A percentile compares a stretch with the other conserved stretches of the same genome.
These are phyloP conservation scores for Aspergillus sp. DNA, from an alignment of 2,329 filamentous ascomycete species.

Conservation along the genomic window DNA sequence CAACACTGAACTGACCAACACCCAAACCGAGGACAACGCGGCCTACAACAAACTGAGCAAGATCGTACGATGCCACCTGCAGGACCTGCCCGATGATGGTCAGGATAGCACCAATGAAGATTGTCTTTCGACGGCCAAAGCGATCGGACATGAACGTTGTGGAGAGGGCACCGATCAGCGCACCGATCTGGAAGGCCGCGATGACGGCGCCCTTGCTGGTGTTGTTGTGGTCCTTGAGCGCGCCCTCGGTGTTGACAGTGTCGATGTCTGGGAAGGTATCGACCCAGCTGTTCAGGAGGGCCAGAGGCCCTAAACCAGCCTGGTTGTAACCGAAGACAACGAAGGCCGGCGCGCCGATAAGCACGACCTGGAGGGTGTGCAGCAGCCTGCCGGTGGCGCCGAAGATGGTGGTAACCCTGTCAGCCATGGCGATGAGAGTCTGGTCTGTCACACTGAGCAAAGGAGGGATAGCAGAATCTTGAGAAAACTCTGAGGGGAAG, in stretches of 20 bases:
- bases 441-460: too few species aligned
- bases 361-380: constrained; percentile 21
- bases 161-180: constrained; percentile 22
- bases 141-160: constrained; percentile 40
- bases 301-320: constrained; percentile 23
- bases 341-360: constrained; percentile 25
- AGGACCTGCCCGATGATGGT: constrained; percentile 30
- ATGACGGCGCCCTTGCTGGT: constrained; percentile 29
- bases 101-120: constrained; percentile 44
- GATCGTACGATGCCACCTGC: constrained; percentile 44
- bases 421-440: neutral
- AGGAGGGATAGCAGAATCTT: neutral
- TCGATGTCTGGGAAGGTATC: constrained; percentile 56
- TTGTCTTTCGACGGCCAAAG: constrained; percentile 49
- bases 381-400: constrained; percentile 12
- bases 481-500: neutral
- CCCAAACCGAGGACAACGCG: constrained; percentile 51
- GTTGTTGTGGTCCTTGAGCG: constrained; percentile 19
- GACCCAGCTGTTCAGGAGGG: constrained; percentile 33
- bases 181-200: constrained; percentile 23
- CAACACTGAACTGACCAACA: constrained; percentile 48
- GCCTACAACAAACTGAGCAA: constrained; percentile 49
- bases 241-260: constrained; percentile 36
- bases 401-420: constrained; percentile 6
- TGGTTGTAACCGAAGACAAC: constrained; percentile 29